These are phyloP conservation scores for Starmera quercuum DNA, from an alignment of 805 yeast genomes.

Conservation along the genomic window DNA sequence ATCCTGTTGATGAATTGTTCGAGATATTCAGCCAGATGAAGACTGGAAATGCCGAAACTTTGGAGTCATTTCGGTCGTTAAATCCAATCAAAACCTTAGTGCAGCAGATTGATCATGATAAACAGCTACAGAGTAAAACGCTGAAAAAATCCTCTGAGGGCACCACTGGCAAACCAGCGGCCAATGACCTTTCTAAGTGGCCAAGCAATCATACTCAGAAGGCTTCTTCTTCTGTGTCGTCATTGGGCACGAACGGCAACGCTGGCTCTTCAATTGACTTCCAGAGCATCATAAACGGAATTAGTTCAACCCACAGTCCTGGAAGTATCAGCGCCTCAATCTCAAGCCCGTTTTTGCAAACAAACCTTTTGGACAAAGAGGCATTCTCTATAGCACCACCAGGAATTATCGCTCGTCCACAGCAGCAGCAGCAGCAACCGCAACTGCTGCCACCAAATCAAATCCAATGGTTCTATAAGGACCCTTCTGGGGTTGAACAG, in stretches of 20 bases:
- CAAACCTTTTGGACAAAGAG: conserved; percentile 5
- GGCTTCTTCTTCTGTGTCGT: conserved; percentile 5
- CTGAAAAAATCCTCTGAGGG: background rate
- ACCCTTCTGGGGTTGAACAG: conserved; percentile 61
- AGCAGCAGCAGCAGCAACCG: conserved; percentile 9
- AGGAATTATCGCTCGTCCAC: conserved; percentile 2
- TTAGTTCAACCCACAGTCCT: conserved; percentile 21
- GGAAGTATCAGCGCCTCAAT: conserved; percentile 43
- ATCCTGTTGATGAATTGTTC: background rate
- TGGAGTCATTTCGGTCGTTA: background rate
- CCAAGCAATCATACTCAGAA: conserved; percentile 1
- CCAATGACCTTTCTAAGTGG: background rate
- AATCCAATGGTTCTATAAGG: conserved; percentile 67
- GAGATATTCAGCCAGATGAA: background rate
- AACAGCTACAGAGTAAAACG: background rate
- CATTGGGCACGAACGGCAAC: conserved; percentile 4
- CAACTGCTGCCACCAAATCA: conserved; percentile 27
- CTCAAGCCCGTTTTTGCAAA: conserved; percentile 21
- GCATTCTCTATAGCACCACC: conserved; percentile 1
- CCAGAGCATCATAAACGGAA: background rate
- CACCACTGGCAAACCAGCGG: background rate
- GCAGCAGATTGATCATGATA: background rate
- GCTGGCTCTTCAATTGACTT: background rate
- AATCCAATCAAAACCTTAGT: background rate
- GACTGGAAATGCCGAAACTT: background rate